phyloP scores from a whole-genome alignment of 148 eudicot species.

The Salicornia ramosissima region DNA sequence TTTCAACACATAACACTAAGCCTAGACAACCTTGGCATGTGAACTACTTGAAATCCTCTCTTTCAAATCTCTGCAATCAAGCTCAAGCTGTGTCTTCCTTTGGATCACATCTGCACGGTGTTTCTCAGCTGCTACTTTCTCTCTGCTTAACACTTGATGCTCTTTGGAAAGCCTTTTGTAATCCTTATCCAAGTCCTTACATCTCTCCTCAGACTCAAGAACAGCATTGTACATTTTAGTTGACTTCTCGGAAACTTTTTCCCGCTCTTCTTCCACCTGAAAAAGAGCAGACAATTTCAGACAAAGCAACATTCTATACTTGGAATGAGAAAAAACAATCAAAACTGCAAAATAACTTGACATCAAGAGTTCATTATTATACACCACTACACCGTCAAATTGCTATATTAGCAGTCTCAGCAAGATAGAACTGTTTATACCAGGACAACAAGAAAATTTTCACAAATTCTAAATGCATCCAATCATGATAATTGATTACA shows the following conservation, averaged over 20 bases:
- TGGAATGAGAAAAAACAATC: background rate
- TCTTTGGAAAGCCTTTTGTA: conserved; percentile 79
- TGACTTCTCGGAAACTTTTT: conserved; percentile 64
- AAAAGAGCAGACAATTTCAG: background rate
- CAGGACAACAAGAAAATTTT: background rate
- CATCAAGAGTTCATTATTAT: background rate
- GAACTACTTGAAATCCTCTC: conserved; percentile 60
- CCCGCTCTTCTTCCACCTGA: conserved; percentile 78
- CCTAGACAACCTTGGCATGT: conserved; percentile 53
- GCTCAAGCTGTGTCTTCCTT: conserved; percentile 75
- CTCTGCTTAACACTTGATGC: conserved; percentile 67
- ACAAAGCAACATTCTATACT: background rate
- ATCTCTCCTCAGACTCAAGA: conserved; percentile 73
- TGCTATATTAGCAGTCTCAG: background rate
- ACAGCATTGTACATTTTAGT: conserved; percentile 61
- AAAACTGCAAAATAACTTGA: background rate
- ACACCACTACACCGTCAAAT: background rate
- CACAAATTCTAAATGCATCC: background rate
- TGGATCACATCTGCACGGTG: conserved; percentile 63
- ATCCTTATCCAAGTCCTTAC: conserved; percentile 71
- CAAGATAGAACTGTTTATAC: background rate
- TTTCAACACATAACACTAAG: background rate
- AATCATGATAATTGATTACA: background rate
- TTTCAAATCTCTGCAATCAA: conserved; percentile 72
- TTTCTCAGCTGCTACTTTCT: conserved; percentile 73